Base-by-base conservation (phyloP, 768 basidiomycete genomes). In the Tylopilus sp. region DNA sequence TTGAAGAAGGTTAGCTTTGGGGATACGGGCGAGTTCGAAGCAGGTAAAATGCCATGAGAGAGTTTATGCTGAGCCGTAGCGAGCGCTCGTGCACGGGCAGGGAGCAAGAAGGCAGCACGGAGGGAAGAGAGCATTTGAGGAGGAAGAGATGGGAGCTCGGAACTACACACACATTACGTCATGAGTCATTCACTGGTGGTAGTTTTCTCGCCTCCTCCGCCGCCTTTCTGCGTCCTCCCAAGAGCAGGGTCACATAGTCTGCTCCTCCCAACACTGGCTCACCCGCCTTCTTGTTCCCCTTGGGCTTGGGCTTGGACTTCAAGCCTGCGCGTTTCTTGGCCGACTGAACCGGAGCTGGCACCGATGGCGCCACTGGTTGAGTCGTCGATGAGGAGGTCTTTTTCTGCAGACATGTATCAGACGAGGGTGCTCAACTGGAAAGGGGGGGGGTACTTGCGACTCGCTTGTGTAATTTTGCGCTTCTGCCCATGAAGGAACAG, bases 1-100 rank as follows among this genome's bases (percentile, higher is more conserved):
- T 91, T 91, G 75, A 92, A 86, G 74, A 91, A 93, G 44, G 82
- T 70, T 33, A 90, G 79, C 48, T 78, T 80, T 13, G 88, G 67
- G 7, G 83, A 81, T 39, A 93, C 79, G 17, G 86, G 84, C 0
- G 86, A 85, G 12, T 64, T 68, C 0, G 77, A 73, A 18, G 69
- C 68, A 3, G 77, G 76, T 17, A 80, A 60, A 39, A 69, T 49
- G 17, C 68, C 75, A 18, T 59, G 47, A 38, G 60, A 50, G 3
- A 52, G 52, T 18, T 57, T 52, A 5, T 57, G 53, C 0, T 62
- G 30, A 0, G 62, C 44, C 0, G 62, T 60, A 0, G 57, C 55
- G 31, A 71, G 44, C 12, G 49, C 17, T 30, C 60, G 55, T n/a
- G 39, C 38, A 18, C 47, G 47, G n/a, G 53, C 45, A 6, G 15